Conservation (phyloP, 106 monocot species). For the Dioscorea zingiberensis region DNA sequence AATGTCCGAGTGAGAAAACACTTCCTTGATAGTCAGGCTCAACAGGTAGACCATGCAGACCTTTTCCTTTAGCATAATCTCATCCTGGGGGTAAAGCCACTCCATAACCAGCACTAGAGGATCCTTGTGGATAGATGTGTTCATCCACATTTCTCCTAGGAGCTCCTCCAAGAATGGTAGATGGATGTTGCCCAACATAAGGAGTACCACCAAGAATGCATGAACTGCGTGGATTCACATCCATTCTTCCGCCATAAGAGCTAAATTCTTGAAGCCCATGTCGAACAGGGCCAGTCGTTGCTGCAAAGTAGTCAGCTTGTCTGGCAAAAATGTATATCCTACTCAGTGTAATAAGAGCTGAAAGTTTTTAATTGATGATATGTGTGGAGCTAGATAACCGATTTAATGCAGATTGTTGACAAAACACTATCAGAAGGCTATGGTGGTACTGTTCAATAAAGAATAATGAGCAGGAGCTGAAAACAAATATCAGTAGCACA, state of each 20-base stretch:
- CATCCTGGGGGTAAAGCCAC: slow-evolving; percentile 80
- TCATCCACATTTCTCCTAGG: slow-evolving; percentile 67
- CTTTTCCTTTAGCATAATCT: slow-evolving; percentile 75
- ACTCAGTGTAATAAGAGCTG: slow-evolving; percentile 42
- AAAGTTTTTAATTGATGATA: slow-evolving; percentile 1
- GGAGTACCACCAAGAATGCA: slow-evolving; percentile 52
- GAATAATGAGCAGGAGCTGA: not conserved
- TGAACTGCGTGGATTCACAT: slow-evolving; percentile 61
- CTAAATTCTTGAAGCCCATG: slow-evolving; percentile 56
- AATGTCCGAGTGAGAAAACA: slow-evolving; percentile 42
- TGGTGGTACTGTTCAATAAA: not conserved
- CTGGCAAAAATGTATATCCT: slow-evolving; percentile 96
- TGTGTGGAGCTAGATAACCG: no score
- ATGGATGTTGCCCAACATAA: slow-evolving; percentile 52
- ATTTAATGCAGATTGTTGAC: not conserved
- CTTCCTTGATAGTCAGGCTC: slow-evolving; percentile 54
- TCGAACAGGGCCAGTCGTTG: slow-evolving; percentile 52
- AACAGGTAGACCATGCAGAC: slow-evolving; percentile 35
- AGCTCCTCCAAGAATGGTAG: slow-evolving; percentile 70
- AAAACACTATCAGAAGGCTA: not conserved
- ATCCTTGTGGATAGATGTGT: slow-evolving; percentile 53
- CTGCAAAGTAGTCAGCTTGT: slow-evolving; percentile 90
- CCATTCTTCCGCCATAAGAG: slow-evolving; percentile 63
- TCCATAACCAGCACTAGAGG: slow-evolving; percentile 52
- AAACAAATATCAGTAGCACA: not conserved